phyloP scores from a whole-genome alignment of 495 filamentous ascomycete species.

The Penicillium daleae region DNA sequence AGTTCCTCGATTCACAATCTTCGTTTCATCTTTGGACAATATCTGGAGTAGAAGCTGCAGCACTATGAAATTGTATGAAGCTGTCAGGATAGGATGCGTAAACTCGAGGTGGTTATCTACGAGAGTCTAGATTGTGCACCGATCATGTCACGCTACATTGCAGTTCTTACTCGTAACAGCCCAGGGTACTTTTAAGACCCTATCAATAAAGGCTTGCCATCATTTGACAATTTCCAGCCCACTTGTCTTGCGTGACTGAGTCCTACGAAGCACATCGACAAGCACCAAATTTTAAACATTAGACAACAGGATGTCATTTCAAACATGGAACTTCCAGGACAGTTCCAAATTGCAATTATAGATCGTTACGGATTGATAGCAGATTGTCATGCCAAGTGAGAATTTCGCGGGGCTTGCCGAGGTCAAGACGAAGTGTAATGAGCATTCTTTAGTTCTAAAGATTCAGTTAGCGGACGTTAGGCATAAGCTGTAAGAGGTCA shows the following conservation, averaged over 20 bases:
- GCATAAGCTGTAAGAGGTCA: background rate
- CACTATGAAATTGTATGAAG: background rate
- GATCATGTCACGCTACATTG: background rate
- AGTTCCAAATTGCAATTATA: background rate
- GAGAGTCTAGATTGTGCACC: background rate
- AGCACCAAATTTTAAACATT: too few relatives aligned
- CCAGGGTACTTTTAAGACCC: background rate
- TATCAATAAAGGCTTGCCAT: background rate
- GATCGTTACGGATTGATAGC: background rate
- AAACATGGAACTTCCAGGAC: background rate
- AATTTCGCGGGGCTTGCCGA: background rate
- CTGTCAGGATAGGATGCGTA: background rate
- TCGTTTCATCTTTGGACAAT: background rate
- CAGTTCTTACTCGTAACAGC: background rate
- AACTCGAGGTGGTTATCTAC: background rate
- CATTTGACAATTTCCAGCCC: background rate
- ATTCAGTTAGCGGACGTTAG: background rate
- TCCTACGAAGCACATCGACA: background rate
- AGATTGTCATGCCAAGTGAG: background rate
- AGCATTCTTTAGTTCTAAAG: conserved; percentile 12
- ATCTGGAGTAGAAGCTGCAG: background rate
- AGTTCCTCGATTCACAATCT: conserved; percentile 11
- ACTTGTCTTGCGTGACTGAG: background rate
- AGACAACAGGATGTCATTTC: background rate
- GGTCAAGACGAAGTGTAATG: background rate